A percentile compares a stretch with the other conserved stretches of the same genome.
These are phyloP conservation scores for Pyracantha coccinea DNA, from an alignment of 331 rosid species.

Conservation along the genomic window DNA sequence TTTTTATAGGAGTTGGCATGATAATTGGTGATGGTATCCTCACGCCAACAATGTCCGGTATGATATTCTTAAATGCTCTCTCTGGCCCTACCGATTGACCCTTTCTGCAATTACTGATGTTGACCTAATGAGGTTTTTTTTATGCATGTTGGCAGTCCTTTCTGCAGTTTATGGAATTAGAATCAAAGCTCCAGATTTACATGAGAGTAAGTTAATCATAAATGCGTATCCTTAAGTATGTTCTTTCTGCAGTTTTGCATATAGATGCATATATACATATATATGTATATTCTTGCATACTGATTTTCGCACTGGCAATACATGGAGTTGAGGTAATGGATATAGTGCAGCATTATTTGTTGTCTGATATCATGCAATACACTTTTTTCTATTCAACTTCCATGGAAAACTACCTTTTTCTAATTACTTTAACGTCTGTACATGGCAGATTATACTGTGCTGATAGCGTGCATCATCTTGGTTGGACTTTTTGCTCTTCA, in stretches of 20 bases:
- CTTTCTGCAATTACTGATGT: background rate
- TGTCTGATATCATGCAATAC: background rate
- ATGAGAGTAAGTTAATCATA: constrained; percentile 25
- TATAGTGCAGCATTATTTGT: background rate
- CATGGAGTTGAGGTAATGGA: background rate
- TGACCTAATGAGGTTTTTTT: background rate
- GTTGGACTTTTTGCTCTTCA: constrained; percentile 29
- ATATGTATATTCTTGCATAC: background rate
- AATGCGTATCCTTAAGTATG: background rate
- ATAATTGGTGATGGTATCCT: constrained; percentile 32
- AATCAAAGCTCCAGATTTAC: constrained; percentile 16
- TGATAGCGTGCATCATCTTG: constrained; percentile 29
- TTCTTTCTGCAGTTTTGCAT: background rate
- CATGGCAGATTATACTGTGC: constrained; percentile 23
- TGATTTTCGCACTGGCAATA: background rate
- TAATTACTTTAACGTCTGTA: background rate
- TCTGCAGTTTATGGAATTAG: constrained; percentile 27
- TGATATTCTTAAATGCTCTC: background rate
- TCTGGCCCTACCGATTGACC: background rate
- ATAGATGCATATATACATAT: no score
- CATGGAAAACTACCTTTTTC: background rate
- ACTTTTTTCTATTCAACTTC: background rate
- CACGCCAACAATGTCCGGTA: constrained; percentile 38
- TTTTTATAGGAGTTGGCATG: constrained; percentile 25
- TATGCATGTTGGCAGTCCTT: constrained; percentile 18